A percentile compares a stretch with the other conserved stretches of the same genome.
Conservation (phyloP, 192 early-diverging fungal genomes). For the Coemansia sp. region DNA sequence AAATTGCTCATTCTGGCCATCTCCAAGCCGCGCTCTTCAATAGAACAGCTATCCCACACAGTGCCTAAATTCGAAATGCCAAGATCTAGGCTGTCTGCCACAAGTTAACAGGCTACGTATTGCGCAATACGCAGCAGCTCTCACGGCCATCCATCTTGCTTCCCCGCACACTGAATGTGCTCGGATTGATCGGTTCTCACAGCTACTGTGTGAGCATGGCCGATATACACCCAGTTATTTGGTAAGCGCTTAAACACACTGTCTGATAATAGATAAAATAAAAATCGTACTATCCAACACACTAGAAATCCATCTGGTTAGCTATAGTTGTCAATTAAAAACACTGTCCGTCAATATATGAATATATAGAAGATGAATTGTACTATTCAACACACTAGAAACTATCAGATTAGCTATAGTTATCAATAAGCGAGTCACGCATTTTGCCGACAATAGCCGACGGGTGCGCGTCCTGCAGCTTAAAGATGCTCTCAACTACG, state of each 20-base stretch:
- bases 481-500: slow-evolving; percentile 98
- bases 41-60: too few species aligned
- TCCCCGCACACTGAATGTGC: neutral
- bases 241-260: neutral
- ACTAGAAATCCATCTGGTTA: neutral
- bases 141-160: neutral
- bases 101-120: too few species aligned
- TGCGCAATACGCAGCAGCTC: neutral
- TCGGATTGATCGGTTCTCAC: neutral
- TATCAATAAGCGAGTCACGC: slow-evolving; percentile 91
- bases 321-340: neutral
- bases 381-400: neutral
- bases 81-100: too few species aligned
- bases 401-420: slow-evolving; percentile 59
- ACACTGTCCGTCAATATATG: neutral
- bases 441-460: slow-evolving; percentile 90
- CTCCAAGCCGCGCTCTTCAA: too few species aligned
- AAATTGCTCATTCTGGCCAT: too few species aligned
- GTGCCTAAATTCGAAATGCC: too few species aligned
- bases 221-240: neutral
- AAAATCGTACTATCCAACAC: neutral
- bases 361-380: neutral
- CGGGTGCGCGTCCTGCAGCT: slow-evolving; percentile 88
- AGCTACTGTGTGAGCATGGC: neutral
- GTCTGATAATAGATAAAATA: neutral